Evolutionary conservation across 352 stramenopile species (phyloP).

Genomic region (Phytophthora citricola): DNA sequence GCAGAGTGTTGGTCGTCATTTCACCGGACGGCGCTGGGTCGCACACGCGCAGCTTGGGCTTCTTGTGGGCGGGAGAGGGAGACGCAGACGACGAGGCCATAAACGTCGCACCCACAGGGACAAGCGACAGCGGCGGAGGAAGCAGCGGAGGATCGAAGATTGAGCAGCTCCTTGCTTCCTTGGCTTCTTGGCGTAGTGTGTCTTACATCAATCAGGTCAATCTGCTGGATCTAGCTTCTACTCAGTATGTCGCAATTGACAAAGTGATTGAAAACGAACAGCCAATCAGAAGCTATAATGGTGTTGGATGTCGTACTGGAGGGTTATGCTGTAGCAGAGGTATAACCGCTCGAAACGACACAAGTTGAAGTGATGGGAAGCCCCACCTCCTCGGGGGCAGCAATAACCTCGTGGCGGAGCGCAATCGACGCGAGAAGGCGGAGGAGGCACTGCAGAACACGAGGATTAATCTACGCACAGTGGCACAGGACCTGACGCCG

Average conservation of each 20-base stretch:
- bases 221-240: too few relatives aligned
- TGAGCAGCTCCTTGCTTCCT: neutral
- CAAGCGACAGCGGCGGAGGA: neutral
- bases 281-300: neutral
- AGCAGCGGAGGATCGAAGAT: neutral
- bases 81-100: slow-evolving; percentile 43
- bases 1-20: slow-evolving; percentile 28
- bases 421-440: slow-evolving; percentile 59
- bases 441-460: slow-evolving; percentile 53
- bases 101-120: slow-evolving; percentile 34
- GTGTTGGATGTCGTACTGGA: too few relatives aligned
- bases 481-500: slow-evolving; percentile 51
- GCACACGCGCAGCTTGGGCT: slow-evolving; percentile 45
- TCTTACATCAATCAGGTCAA: too few relatives aligned
- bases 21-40: neutral
- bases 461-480: slow-evolving; percentile 40
- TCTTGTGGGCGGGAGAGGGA: slow-evolving; percentile 49
- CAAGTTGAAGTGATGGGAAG: slow-evolving; percentile 26
- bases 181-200: too few relatives aligned
- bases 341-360: slow-evolving; percentile 13
- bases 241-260: too few relatives aligned
- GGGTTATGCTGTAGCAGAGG: too few relatives aligned
- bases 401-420: slow-evolving; percentile 70
- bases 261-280: slow-evolving; percentile 16
- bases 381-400: slow-evolving; percentile 70